Evolutionary conservation across 1,284 basidiomycete genomes (phyloP).

Genomic region (Athelia psychrophila): DNA sequence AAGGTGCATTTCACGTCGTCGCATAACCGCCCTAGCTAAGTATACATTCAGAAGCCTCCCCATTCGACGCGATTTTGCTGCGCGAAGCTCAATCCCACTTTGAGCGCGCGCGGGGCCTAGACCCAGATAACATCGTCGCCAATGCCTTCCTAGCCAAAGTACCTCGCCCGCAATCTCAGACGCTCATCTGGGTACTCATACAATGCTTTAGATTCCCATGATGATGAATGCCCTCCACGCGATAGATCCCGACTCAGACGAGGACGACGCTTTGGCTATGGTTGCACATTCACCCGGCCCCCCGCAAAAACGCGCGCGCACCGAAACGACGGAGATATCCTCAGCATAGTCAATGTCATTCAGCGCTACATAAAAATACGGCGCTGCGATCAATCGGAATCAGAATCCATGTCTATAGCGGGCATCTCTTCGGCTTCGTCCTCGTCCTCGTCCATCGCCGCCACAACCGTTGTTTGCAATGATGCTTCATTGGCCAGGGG

Average conservation of each 20-base stretch:
- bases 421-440: slow-evolving; percentile 57
- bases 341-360: no score
- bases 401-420: slow-evolving; percentile 47
- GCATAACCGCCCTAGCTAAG: no score
- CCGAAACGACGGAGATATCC: no score
- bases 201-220: background rate
- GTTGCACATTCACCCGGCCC: background rate
- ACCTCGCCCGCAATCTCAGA: slow-evolving; percentile 1
- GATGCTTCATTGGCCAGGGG: background rate
- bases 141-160: slow-evolving; percentile 54
- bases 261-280: background rate
- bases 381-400: slow-evolving; percentile 22
- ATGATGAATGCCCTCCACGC: background rate
- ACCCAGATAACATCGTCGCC: slow-evolving; percentile 55
- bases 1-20: no score
- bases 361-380: background rate
- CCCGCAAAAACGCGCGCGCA: background rate
- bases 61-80: slow-evolving; percentile 36
- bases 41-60: no score
- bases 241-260: background rate
- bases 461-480: background rate
- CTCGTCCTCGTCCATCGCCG: slow-evolving; percentile 26
- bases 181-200: background rate
- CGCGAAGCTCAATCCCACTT: slow-evolving; percentile 64
- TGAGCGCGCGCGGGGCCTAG: slow-evolving; percentile 56